Conservation (phyloP, 116 monocot genomes). For the Cymodocea nodosa region DNA sequence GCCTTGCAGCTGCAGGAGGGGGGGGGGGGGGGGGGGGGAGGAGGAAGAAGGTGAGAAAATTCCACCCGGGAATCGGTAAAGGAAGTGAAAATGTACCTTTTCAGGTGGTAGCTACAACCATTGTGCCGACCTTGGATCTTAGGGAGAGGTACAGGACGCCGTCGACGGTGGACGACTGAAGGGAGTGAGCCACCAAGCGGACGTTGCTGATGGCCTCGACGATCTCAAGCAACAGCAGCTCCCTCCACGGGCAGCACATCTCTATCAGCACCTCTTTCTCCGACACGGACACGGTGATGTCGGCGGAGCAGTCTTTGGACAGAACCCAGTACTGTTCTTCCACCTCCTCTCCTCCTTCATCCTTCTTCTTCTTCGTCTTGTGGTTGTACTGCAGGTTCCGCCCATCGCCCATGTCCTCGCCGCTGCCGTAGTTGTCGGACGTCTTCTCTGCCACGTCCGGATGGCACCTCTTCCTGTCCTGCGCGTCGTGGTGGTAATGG, state of each 20-base stretch:
- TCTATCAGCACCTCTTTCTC: conserved; percentile 50
- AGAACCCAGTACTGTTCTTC: conserved; percentile 13
- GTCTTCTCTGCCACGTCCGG: conserved; percentile 41
- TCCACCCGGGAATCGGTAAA: neutral
- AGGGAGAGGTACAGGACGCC: conserved; percentile 34
- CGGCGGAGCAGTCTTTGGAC: conserved; percentile 22
- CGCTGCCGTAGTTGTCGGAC: conserved; percentile 47
- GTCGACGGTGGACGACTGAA: conserved; percentile 42
- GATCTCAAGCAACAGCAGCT: conserved; percentile 52
- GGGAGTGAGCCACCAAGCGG: conserved; percentile 46
- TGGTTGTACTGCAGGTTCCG: neutral
- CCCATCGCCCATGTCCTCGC: conserved; percentile 7
- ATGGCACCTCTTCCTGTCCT: conserved; percentile 20
- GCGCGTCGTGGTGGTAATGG: conserved; percentile 2
- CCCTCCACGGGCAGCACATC: conserved; percentile 67
- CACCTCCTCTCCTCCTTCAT: conserved; percentile 15
- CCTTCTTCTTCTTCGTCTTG: conserved; percentile 41
- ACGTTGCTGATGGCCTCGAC: conserved; percentile 47
- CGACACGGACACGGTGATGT: conserved; percentile 42
- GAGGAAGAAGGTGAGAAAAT: neutral
- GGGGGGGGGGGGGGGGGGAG: no score
- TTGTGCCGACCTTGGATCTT: conserved; percentile 74
- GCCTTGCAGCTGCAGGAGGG: conserved; percentile 36
- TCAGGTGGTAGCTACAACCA: no score
- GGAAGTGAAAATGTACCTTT: neutral